A percentile compares a stretch with the other conserved stretches of the same genome.
phyloP scores from a whole-genome alignment of 2,329 filamentous ascomycete genomes.

The Ambrosiella xylebori region DNA sequence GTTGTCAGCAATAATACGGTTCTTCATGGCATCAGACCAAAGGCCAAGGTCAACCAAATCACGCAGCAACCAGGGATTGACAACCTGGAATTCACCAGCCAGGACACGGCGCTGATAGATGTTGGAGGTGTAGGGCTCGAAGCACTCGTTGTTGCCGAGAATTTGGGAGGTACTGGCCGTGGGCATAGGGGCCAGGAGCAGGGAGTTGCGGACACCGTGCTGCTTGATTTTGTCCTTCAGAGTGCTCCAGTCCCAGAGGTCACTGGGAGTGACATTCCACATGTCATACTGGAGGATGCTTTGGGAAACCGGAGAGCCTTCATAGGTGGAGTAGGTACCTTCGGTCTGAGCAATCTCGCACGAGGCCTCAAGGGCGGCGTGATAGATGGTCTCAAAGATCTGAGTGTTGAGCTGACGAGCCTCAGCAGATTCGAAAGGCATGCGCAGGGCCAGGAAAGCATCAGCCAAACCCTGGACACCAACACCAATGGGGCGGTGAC shows the following conservation, averaged over 20 bases:
- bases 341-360: conserved; percentile 68
- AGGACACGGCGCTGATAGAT: conserved; percentile 98
- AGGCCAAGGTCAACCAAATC: conserved; percentile 94
- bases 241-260: conserved; percentile 89
- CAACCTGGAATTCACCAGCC: conserved; percentile 96
- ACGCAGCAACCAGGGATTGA: conserved; percentile 97
- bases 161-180: conserved; percentile 96
- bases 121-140: conserved; percentile 98
- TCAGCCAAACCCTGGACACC: conserved; percentile 97
- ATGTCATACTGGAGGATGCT: conserved; percentile 96
- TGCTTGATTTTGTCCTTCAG: conserved; percentile 85
- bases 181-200: conserved; percentile 92
- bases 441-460: conserved; percentile 87
- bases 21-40: conserved; percentile 99
- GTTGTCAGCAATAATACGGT: conserved; percentile 94
- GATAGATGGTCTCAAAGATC: conserved; percentile 99
- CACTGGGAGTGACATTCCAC: conserved; percentile 87
- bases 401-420: conserved; percentile 89
- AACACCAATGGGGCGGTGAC: conserved; percentile 86
- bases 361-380: conserved; percentile 80
- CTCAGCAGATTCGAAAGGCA: conserved; percentile 93
- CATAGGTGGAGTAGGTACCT: conserved; percentile 76
- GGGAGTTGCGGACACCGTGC: conserved; percentile 85
- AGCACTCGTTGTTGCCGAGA: conserved; percentile 97
- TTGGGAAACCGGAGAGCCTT: conserved; percentile 85